Evolutionary conservation across 2,329 filamentous ascomycete genomes (phyloP), one percentile per base, ranked within the genome.

Genomic region (Fusarium longipes): DNA sequence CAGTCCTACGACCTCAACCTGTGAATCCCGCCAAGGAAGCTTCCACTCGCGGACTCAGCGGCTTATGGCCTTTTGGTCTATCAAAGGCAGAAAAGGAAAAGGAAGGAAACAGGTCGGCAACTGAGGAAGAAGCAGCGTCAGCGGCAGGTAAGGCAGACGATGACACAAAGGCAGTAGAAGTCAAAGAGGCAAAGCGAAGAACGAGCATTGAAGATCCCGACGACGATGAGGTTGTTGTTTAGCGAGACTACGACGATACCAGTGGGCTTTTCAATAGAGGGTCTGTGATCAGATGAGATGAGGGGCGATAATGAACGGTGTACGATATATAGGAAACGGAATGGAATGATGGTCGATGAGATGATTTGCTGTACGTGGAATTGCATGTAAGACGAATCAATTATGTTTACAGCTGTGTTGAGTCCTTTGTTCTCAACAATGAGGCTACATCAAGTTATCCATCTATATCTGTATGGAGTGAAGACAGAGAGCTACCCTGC

Each of bases 121-220:
- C 20, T 22, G 71, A 74, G 4, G 75, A 76, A 4, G 74, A 74
- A 5, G 64, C 73, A 5, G 18, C 11, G 9, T 11, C 25, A 18
- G n/a, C 25, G 18, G 74, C 75, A 2, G 73, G 72, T 1, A 66
- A 74, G 55, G 74, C 75, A 8, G 71, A 74, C 6, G 74, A 74
- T 5, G 66, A 74, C 47, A 74, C 76, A 5, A 77, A 79, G 55
- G 83, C 84, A 1, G 79, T 85, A 8, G 82, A 86, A 70, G 84
- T 85, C 9, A 81, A 78, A 70, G 84, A 87, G 73, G 86, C 86
- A 3, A 80, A 80, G 68, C 78, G 82, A 53, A 77, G 86, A 67
- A 87, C 84, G 33, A 88, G 85, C 73, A 86, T 88, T 48, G 86
- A 88, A 74, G 86, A 87, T 55, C 83, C 84, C 8, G 86, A 88